These are phyloP conservation scores for Colletotrichum sp. DNA, from an alignment of 2,329 filamentous ascomycete genomes.

Conservation along the genomic window DNA sequence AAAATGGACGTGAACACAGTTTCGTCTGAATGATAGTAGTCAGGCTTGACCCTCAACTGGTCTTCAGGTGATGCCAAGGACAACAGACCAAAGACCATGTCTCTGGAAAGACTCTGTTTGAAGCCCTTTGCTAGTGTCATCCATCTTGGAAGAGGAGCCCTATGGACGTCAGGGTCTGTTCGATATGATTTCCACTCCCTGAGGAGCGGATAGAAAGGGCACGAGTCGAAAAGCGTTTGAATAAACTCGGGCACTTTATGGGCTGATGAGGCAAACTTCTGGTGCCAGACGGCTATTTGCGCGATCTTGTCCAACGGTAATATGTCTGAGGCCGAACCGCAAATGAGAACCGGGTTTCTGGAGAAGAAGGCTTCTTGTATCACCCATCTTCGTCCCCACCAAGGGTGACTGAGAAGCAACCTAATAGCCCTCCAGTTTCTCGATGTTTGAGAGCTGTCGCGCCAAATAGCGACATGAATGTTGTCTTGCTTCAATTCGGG, in stretches of 20 bases:
- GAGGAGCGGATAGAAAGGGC: background rate
- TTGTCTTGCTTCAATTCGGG: background rate
- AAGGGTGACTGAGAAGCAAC: background rate
- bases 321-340: background rate
- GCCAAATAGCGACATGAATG: background rate
- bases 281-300: background rate
- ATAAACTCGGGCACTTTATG: background rate
- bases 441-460: background rate
- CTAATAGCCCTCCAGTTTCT: background rate
- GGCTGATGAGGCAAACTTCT: background rate
- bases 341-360: background rate
- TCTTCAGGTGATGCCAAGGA: background rate
- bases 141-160: background rate
- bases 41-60: background rate
- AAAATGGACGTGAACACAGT: background rate
- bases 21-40: background rate
- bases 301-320: background rate
- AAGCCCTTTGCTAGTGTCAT: background rate
- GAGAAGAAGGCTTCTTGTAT: background rate
- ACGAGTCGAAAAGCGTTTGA: background rate
- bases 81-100: background rate
- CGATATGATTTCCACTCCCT: background rate
- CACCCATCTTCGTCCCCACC: background rate
- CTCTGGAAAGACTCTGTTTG: background rate
- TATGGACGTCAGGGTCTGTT: background rate